Evolutionary conservation across 1,284 basidiomycete genomes (phyloP), one percentile per base, ranked within the genome.

Genomic region (Fomes fomentarius): DNA sequence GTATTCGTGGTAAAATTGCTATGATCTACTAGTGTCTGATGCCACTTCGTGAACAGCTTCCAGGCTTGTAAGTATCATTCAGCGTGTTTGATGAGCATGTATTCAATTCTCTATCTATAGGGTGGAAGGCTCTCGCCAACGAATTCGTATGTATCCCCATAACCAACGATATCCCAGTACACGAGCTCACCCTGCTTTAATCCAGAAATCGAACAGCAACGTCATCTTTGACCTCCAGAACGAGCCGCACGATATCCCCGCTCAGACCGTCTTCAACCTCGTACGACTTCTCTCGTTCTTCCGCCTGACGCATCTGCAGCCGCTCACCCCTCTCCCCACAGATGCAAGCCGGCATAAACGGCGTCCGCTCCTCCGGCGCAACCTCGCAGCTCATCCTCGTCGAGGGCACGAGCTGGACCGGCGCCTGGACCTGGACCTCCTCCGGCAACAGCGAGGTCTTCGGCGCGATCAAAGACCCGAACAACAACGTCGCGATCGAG

Each of bases 181-280:
- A 9, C 22, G 2, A 40, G 22, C 21, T 40, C n/a, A 40, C 11
- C 28, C 28, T 25, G 3, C 8, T 24, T 25, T 4, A 10, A 11
- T 14, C 10, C 58, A 82, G 80, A 79, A 77, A 74, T 69, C 74
- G 33, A 78, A 84, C 72, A 60, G 52, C 56, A 69, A 76, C 47
- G 82, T 84, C 57, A 78, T 84, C 64, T 85, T 85, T 66, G 84
- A 85, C 62, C 65, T 85, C 58, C 81, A 81, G 78, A 87, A 86
- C 70, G 83, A 86, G 71, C 84, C 84, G 31, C 65, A 84, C 60
- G 77, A 71, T 54, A 82, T 84, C 55, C 70, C 76, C 53, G 80
- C 81, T 8, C 55, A 68, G 22, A 73, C 70, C 28, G 80, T 79
- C 22, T 78, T 77, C 60, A 61, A 72, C 46, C n/a, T n/a, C n/a